phyloP scores from a whole-genome alignment of 2,329 filamentous ascomycete genomes.

The Nemania sp. region DNA sequence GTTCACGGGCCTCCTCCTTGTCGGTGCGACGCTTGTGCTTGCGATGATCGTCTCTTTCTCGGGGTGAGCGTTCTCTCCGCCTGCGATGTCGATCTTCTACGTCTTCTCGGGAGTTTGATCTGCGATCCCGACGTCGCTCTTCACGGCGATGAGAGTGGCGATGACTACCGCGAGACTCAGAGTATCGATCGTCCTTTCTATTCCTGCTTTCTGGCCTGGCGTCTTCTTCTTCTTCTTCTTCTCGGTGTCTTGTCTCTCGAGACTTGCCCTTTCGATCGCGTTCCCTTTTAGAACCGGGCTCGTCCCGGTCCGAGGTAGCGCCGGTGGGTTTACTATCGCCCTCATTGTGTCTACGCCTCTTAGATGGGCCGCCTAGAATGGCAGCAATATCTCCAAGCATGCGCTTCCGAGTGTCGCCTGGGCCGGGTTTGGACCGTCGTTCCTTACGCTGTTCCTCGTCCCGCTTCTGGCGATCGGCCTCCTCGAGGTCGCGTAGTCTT shows the following conservation, averaged over 20 bases:
- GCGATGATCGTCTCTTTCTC: constrained; percentile 21
- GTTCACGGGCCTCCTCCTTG: constrained; percentile 4
- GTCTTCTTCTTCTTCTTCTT: constrained; percentile 42
- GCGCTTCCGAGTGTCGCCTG: constrained; percentile 65
- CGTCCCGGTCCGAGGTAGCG: constrained; percentile 23
- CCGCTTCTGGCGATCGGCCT: constrained; percentile 59
- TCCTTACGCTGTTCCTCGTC: constrained; percentile 48
- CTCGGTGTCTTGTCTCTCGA: constrained; percentile 27
- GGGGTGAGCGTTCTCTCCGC: constrained; percentile 22
- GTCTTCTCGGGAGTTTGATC: constrained; percentile 29
- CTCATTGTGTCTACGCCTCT: constrained; percentile 53
- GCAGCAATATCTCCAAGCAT: constrained; percentile 72
- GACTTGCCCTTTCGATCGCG: constrained; percentile 36
- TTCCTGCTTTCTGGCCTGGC: constrained; percentile 42
- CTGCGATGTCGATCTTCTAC: constrained; percentile 30
- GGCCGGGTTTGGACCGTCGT: constrained; percentile 59
- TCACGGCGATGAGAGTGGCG: constrained; percentile 35
- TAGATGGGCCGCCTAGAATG: constrained; percentile 62
- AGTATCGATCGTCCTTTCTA: constrained; percentile 44
- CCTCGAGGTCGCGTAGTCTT: constrained; percentile 73
- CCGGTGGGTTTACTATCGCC: constrained; percentile 32
- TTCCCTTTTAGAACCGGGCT: constrained; percentile 35
- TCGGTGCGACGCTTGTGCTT: constrained; percentile 14
- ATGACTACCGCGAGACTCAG: constrained; percentile 29
- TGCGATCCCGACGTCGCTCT: constrained; percentile 19